Percentiles rank a stretch among this genome's conserved stretches.
phyloP scores from a whole-genome alignment of 2,329 filamentous ascomycete genomes.

The Beauveria bassiana region DNA sequence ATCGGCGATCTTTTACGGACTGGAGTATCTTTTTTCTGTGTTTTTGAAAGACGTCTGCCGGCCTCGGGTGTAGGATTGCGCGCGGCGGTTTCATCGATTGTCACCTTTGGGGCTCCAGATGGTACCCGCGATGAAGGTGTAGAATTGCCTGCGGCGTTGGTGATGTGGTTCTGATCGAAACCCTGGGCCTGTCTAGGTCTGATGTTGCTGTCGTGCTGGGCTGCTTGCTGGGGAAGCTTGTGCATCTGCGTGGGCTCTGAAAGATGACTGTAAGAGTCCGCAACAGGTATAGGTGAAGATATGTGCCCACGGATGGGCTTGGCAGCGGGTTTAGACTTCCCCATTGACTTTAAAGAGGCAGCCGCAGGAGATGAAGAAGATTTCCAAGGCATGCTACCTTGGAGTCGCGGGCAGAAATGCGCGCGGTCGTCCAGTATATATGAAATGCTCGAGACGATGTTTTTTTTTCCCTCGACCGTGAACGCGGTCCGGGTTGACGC shows the following conservation, averaged over 20 bases:
- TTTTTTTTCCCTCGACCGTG: neutral
- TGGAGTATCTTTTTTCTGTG: conserved; percentile 22
- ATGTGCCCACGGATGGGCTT: conserved; percentile 52
- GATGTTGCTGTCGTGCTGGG: neutral
- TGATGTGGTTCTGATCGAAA: neutral
- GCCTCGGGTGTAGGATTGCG: neutral
- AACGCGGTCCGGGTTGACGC: neutral
- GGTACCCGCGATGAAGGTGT: neutral
- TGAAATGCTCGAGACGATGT: neutral
- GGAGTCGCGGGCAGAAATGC: neutral
- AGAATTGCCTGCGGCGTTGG: neutral
- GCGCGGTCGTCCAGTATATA: neutral
- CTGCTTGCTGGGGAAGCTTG: neutral
- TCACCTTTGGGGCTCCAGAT: neutral
- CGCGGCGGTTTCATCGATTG: neutral
- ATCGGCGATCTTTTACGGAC: conserved; percentile 52
- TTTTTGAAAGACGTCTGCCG: conserved; percentile 36
- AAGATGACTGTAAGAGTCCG: conserved; percentile 41
- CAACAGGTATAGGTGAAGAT: conserved; percentile 53
- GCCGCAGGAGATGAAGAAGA: neutral
- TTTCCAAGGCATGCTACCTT: conserved; percentile 5
- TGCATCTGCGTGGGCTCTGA: conserved; percentile 27
- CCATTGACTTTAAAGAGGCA: neutral
- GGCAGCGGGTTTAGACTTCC: neutral
- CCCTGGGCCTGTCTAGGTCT: neutral